Conservation (phyloP, 2,329 filamentous ascomycete genomes). For the Colletotrichum acutatum region DNA sequence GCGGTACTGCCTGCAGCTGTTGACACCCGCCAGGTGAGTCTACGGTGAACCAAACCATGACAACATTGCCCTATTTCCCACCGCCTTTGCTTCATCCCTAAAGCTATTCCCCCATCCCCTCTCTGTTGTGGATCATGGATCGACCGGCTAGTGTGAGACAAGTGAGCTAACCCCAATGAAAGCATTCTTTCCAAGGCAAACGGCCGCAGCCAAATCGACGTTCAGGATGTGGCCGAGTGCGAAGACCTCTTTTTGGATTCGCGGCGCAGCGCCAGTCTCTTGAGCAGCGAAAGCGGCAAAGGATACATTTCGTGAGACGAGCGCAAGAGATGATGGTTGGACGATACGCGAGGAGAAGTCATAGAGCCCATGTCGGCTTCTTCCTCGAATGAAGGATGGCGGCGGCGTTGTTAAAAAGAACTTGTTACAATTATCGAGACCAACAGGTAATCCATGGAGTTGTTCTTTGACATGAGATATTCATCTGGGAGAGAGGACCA, state of each 20-base stretch:
- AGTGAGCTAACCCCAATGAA: conserved; percentile 44
- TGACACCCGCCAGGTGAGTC: conserved; percentile 81
- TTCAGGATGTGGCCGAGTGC: conserved; percentile 82
- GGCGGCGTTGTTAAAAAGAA: conserved; percentile 36
- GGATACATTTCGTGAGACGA: conserved; percentile 71
- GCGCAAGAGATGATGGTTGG: conserved; percentile 21
- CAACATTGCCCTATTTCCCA: not conserved
- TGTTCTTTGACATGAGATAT: not conserved
- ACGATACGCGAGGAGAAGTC: conserved; percentile 19
- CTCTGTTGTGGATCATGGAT: conserved; percentile 20
- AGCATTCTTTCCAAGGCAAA: conserved; percentile 90
- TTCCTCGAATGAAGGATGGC: conserved; percentile 24
- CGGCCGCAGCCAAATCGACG: conserved; percentile 79
- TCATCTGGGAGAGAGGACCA: not conserved
- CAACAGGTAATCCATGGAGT: conserved; percentile 23
- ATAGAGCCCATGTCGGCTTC: not conserved
- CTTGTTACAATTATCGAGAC: conserved; percentile 33
- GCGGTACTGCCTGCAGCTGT: conserved; percentile 90
- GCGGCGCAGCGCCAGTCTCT: conserved; percentile 78
- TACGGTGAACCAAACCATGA: conserved; percentile 1
- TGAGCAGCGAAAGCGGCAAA: conserved; percentile 70
- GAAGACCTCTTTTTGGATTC: conserved; percentile 88
- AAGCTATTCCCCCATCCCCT: conserved; percentile 15
- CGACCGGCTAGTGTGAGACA: conserved; percentile 43
- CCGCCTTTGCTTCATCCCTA: conserved; percentile 19